Evolutionary conservation across 1,284 basidiomycete genomes (phyloP).

Genomic region (Golubevia sp.): DNA sequence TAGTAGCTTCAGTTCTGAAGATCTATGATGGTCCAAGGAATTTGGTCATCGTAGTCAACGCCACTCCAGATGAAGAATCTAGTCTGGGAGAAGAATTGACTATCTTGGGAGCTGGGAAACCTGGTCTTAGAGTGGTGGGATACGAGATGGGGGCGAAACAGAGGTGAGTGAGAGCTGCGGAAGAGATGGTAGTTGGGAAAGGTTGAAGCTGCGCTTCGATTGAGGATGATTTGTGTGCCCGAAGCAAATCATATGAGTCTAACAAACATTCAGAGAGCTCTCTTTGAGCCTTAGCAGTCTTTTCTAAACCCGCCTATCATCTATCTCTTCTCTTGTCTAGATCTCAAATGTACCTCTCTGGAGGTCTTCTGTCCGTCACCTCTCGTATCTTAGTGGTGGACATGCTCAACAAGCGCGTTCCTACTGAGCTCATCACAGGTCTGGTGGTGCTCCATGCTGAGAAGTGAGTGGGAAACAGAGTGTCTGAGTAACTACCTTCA

Average conservation of each 20-base stretch:
- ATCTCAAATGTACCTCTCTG: slow-evolving; percentile 42
- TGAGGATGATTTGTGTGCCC: background rate
- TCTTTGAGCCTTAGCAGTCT: too few species aligned
- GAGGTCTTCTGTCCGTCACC: slow-evolving; percentile 82
- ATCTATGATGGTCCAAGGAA: slow-evolving; percentile 88
- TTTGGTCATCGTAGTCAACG: slow-evolving; percentile 81
- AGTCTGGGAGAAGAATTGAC: slow-evolving; percentile 91
- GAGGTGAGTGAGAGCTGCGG: too few species aligned
- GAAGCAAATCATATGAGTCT: background rate
- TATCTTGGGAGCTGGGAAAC: slow-evolving; percentile 84
- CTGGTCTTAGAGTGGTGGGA: slow-evolving; percentile 79
- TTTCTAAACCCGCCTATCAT: too few species aligned
- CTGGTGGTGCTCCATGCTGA: slow-evolving; percentile 94
- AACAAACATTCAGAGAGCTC: too few species aligned
- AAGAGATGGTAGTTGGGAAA: too few species aligned
- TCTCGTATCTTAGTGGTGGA: slow-evolving; percentile 93
- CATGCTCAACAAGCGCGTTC: slow-evolving; percentile 83
- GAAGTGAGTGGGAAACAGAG: too few species aligned
- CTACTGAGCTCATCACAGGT: slow-evolving; percentile 82
- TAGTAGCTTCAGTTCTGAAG: slow-evolving; percentile 63
- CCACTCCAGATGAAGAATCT: slow-evolving; percentile 80
- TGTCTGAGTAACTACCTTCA: too few species aligned
- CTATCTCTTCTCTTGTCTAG: slow-evolving; percentile 1
- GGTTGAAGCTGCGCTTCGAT: background rate
- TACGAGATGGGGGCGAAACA: slow-evolving; percentile 83